Base-by-base conservation (phyloP, 305 asterid species). In the Fraxinus ornus region DNA sequence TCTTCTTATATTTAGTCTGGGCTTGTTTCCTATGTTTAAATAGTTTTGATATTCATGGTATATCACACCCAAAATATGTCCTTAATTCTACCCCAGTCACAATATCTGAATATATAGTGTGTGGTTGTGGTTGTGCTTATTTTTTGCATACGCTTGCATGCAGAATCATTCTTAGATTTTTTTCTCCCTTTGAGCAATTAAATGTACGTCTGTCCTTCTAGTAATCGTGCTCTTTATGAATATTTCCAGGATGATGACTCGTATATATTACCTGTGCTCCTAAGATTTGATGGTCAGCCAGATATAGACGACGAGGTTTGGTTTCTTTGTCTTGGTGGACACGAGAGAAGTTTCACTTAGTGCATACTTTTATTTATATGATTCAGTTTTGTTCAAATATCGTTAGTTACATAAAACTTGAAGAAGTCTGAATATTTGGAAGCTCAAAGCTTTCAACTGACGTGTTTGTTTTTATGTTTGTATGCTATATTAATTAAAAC, bases 241-340 rank as follows among this genome's bases (percentile, higher is more conserved):
- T 81, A 84, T 71, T 85, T 80, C 71, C 89, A 96, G 98, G 97
- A 94, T 84, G 98, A 93, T 76, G 99, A 96, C 80, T 93, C 98
- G 7, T 94, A 92, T 91, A 89, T 93, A 86, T 87, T 96, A 73
- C 99, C 99, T 7, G 99, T 96, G 88, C 94, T 96, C 77, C 87
- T 96, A 77, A 90, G 91, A 77, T 96, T 94, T 87, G 97, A 94
- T 78, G 99, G 99, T 85, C 95, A 90, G 87, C 98, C 99, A 76
- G 97, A 93, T 89, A 91, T 96, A 62, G 97, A 96, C 85, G 99
- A 94, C 66, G 95, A 94, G 98, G 99, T 96, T 68, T 79, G 92
- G 74, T 75, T 66, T 79, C 49, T 70, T 19, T 73, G 62, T 13
- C 81, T 12, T 82, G 77, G 33, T 76, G 81, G 60, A 17, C 35